Conservation (phyloP, 176 grass and related monocot species). For the Triticum dicoccoides region DNA sequence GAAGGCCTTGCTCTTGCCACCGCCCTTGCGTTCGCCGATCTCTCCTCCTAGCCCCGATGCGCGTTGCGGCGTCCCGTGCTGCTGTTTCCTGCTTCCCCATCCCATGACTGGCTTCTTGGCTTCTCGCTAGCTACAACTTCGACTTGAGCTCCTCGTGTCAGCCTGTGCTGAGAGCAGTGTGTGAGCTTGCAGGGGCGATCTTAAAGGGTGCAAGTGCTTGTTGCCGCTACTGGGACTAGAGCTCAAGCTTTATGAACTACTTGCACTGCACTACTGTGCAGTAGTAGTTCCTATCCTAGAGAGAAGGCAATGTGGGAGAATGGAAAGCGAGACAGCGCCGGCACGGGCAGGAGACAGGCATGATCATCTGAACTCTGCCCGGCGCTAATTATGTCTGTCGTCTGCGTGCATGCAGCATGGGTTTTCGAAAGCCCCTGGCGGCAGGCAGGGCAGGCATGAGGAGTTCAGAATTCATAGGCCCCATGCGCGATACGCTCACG, state of each 20-base stretch:
- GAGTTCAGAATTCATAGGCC: conserved; percentile 21
- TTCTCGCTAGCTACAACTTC: background rate
- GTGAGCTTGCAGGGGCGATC: conserved; percentile 1
- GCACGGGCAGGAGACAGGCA: conserved; percentile 32
- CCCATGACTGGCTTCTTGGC: conserved; percentile 34
- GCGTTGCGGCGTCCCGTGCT: background rate
- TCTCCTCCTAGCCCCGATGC: background rate
- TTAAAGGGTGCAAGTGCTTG: conserved; percentile 1
- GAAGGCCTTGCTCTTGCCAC: conserved; percentile 25
- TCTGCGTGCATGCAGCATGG: conserved; percentile 11
- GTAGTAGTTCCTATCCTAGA: background rate
- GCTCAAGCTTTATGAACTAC: background rate
- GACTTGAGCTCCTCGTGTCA: background rate
- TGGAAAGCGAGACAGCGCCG: background rate
- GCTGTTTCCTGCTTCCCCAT: conserved; percentile 59
- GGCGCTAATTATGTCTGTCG: background rate
- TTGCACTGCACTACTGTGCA: background rate
- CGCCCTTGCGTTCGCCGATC: background rate
- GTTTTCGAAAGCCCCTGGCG: conserved; percentile 48
- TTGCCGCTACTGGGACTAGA: background rate
- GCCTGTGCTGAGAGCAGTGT: background rate
- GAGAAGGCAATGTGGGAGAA: conserved; percentile 1
- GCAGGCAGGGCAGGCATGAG: background rate
- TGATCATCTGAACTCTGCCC: conserved; percentile 35
- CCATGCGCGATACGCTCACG: background rate